Evolutionary conservation across 148 eudicot species (phyloP).

Genomic region (Cornus kousa): DNA sequence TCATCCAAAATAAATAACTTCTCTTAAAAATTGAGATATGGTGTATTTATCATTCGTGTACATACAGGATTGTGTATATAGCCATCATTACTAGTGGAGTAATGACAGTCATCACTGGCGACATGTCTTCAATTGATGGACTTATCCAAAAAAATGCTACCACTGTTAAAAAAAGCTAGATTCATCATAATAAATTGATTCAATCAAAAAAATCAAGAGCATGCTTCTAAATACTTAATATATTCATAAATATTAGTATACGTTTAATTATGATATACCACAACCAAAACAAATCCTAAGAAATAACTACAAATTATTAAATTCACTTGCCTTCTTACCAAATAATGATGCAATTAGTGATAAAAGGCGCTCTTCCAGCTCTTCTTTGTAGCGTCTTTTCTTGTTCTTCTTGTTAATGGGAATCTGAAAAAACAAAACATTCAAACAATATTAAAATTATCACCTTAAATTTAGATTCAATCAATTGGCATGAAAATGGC

Average conservation of each 20-base stretch:
- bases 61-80: not conserved
- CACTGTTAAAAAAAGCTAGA: not conserved
- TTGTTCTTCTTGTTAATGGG: conserved; percentile 84
- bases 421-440: conserved; percentile 37
- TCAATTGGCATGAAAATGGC: not conserved
- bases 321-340: conserved; percentile 60
- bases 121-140: not conserved
- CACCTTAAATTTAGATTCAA: not conserved
- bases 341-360: conserved; percentile 89
- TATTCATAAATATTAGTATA: not conserved
- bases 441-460: not conserved
- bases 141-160: too few relatives aligned
- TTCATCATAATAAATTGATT: not conserved
- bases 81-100: not conserved
- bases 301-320: not conserved
- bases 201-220: not conserved
- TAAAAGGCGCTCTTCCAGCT: conserved; percentile 88
- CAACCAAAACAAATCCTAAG: not conserved
- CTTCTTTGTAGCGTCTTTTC: conserved; percentile 71
- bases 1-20: not conserved
- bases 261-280: not conserved
- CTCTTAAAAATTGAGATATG: not conserved
- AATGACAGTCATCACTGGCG: not conserved
- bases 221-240: conserved; percentile 1
- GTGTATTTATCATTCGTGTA: not conserved